phyloP scores from a whole-genome alignment of 805 yeast genomes.

The Candida michaelii region DNA sequence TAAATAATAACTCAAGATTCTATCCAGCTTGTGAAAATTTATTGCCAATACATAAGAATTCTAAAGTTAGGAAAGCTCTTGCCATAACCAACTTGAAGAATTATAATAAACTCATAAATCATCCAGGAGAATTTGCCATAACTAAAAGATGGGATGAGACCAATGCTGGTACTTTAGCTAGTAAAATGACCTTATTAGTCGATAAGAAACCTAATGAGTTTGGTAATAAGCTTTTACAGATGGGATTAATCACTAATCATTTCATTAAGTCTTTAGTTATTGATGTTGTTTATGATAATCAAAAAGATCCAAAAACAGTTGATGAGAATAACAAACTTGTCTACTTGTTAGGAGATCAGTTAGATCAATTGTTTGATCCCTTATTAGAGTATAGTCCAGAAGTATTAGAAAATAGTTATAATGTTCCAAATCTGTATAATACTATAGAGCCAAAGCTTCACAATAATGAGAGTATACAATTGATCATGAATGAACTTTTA shows the following conservation, averaged over 20 bases:
- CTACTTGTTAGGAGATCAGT: conserved; percentile 74
- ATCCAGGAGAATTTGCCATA: conserved; percentile 34
- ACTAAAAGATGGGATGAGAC: conserved; percentile 68
- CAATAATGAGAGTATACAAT: conserved; percentile 36
- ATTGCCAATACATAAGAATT: conserved; percentile 42
- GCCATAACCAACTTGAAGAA: conserved; percentile 74
- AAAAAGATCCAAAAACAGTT: conserved; percentile 35
- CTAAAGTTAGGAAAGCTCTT: conserved; percentile 68
- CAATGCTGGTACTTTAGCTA: conserved; percentile 77
- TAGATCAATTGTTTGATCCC: conserved; percentile 88
- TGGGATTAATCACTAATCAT: conserved; percentile 58
- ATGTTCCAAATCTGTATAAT: conserved; percentile 48
- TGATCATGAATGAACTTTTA: conserved; percentile 66
- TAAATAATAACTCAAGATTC: conserved; percentile 62
- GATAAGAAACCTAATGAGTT: conserved; percentile 53
- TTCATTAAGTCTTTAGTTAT: conserved; percentile 53
- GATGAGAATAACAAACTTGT: conserved; percentile 78
- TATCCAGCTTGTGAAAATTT: conserved; percentile 79
- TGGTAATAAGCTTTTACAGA: conserved; percentile 54
- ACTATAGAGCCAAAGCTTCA: conserved; percentile 13
- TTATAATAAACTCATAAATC: conserved; percentile 54
- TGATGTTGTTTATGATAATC: conserved; percentile 71
- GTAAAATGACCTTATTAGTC: conserved; percentile 55
- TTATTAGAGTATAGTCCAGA: conserved; percentile 91
- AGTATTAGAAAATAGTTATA: conserved; percentile 68